A percentile compares a stretch with the other conserved stretches of the same genome.
phyloP scores from a whole-genome alignment of 148 eudicot genomes.

The Nepenthes gracilis region DNA sequence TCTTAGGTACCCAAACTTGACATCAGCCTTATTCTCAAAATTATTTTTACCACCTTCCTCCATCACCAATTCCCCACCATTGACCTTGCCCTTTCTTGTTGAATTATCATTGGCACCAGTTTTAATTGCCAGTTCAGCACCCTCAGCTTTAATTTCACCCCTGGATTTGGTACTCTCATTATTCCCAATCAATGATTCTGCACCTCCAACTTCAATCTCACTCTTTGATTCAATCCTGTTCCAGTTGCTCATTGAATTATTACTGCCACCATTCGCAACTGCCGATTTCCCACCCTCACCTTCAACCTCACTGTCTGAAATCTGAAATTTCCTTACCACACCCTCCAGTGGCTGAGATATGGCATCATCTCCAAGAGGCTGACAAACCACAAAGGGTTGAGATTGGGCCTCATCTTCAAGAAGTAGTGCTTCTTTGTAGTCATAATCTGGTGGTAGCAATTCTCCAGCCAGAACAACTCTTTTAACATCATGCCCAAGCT shows the following conservation, averaged over 20 bases:
- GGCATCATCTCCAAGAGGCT: not conserved
- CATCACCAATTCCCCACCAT: slow-evolving; percentile 1
- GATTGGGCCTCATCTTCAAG: slow-evolving; percentile 1
- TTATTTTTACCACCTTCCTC: slow-evolving; percentile 3
- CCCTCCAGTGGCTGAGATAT: not conserved
- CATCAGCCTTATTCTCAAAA: slow-evolving; percentile 14
- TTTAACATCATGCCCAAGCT: not conserved
- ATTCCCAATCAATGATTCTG: too few relatives aligned
- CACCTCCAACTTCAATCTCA: too few relatives aligned
- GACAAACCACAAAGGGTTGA: not conserved
- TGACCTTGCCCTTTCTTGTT: not conserved
- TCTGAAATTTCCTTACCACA: not conserved
- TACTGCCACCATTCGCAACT: too few relatives aligned
- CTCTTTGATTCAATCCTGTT: too few relatives aligned
- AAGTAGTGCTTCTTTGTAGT: not conserved
- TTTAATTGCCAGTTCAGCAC: too few relatives aligned
- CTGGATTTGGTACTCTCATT: too few relatives aligned
- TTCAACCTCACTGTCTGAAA: not conserved
- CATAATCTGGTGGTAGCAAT: not conserved
- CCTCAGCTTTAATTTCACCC: too few relatives aligned
- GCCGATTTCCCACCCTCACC: too few relatives aligned
- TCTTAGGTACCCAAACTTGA: slow-evolving; percentile 1
- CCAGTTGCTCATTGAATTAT: too few relatives aligned
- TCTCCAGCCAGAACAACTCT: not conserved
- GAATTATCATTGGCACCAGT: not conserved